phyloP scores from a whole-genome alignment of 1,284 basidiomycete species.

The Irpex sp. region DNA sequence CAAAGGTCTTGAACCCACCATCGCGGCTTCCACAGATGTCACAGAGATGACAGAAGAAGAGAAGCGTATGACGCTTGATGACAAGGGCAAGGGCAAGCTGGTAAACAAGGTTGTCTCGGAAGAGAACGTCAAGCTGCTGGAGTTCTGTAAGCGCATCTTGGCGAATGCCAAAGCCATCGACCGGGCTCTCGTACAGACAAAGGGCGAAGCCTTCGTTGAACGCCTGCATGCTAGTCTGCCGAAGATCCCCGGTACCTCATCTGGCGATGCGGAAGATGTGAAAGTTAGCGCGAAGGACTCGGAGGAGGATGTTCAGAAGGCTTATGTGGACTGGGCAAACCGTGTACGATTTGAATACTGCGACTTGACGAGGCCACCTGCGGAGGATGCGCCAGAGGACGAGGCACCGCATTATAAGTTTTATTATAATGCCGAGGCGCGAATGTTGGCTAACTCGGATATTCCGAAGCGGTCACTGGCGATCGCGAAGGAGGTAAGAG shows the following conservation, averaged over 20 bases:
- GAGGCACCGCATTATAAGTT: constrained; percentile 72
- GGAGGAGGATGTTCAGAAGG: constrained; percentile 63
- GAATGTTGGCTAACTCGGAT: constrained; percentile 73
- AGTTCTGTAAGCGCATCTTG: constrained; percentile 78
- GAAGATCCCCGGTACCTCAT: constrained; percentile 52
- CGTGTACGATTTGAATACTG: constrained; percentile 84
- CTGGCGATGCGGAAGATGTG: constrained; percentile 29
- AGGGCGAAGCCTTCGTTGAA: constrained; percentile 79
- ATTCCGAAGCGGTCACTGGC: constrained; percentile 86
- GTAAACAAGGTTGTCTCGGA: constrained; percentile 42
- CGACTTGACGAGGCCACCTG: constrained; percentile 58
- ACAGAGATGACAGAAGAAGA: constrained; percentile 79
- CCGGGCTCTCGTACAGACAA: constrained; percentile 78
- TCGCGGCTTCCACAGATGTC: constrained; percentile 36
- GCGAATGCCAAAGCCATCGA: constrained; percentile 80
- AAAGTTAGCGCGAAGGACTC: constrained; percentile 50
- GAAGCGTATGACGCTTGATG: constrained; percentile 70
- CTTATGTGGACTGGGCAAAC: constrained; percentile 81
- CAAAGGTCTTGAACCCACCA: constrained; percentile 69
- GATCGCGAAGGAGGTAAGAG: constrained; percentile 84
- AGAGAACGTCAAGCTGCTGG: constrained; percentile 64
- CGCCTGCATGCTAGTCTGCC: constrained; percentile 75
- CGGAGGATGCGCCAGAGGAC: constrained; percentile 40
- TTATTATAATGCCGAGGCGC: constrained; percentile 74
- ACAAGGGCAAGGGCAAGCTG: constrained; percentile 60